phyloP scores from a whole-genome alignment of 2,329 filamentous ascomycete species.

The Massarina eburnea region DNA sequence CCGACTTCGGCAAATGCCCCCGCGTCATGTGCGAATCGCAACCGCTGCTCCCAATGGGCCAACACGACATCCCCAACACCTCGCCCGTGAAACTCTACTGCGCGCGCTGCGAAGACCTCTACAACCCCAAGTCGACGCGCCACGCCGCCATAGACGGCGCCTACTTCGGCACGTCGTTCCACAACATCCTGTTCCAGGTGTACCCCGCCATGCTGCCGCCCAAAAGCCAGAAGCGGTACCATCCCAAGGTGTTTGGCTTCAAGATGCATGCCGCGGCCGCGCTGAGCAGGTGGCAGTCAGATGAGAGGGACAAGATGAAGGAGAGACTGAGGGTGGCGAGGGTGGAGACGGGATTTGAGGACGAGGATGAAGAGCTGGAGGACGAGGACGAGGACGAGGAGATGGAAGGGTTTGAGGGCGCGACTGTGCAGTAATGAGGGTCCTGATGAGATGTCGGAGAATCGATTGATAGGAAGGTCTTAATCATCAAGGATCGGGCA shows the following conservation, averaged over 20 bases:
- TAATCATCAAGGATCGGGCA: conserved; percentile 1
- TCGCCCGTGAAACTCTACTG: conserved; percentile 98
- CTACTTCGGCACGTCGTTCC: conserved; percentile 97
- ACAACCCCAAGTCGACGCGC: conserved; percentile 96
- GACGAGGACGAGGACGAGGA: conserved; percentile 58
- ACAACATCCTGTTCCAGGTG: conserved; percentile 98
- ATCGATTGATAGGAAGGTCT: background rate
- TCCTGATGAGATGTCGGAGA: background rate
- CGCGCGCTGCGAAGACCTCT: conserved; percentile 94
- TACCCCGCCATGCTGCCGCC: conserved; percentile 86
- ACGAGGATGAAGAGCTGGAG: conserved; percentile 63
- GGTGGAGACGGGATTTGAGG: conserved; percentile 79
- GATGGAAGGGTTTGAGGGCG: conserved; percentile 35
- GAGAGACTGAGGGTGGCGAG: conserved; percentile 67
- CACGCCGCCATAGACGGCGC: conserved; percentile 95
- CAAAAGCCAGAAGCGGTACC: conserved; percentile 83
- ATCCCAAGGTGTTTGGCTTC: conserved; percentile 92
- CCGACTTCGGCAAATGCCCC: conserved; percentile 96
- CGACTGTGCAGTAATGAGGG: conserved; percentile 23
- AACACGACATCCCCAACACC: conserved; percentile 82
- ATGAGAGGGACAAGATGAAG: conserved; percentile 79
- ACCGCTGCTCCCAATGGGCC: conserved; percentile 90
- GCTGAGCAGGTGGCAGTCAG: conserved; percentile 87
- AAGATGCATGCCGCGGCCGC: conserved; percentile 89
- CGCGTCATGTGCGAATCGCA: conserved; percentile 94